Evolutionary conservation across 1,284 basidiomycete species (phyloP), one percentile per base, ranked within the genome.

Genomic region (Heterobasidion parviporum): DNA sequence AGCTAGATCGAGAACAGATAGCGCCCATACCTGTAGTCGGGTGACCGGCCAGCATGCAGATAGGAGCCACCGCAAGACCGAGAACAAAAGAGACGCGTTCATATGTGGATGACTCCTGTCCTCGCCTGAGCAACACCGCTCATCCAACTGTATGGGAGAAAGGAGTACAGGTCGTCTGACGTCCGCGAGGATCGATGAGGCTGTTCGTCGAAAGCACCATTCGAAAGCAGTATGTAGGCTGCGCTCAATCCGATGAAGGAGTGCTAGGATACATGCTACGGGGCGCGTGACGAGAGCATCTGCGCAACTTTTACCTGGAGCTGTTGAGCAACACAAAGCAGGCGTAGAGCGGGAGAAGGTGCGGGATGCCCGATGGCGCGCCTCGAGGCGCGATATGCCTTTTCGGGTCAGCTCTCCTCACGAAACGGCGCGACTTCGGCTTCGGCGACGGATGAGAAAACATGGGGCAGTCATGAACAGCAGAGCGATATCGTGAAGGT

Each of bases 111-210:
- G 35, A 14, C 51, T 35, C 51, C 43, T 12, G 35, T 26, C 26
- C 26, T 26, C 26, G 26, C 26, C 26, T 26, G 26, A 26, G 26
- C 26, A 26, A 26, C 26, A 26, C 26, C 26, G 26, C 6, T 26
- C 26, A 5, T 5, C 3, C 26, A 26, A 4, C 26, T 26, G 26
- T 26, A 26, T 26, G 26, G 36, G n/a, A 34, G 26, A 34, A 53
- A 44, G 26, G 52, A 53, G 9, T 9, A 38, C 36, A 41, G n/a
- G 38, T 46, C 52, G 26, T 18, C 32, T 53, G 43, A 45, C 26
- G 20, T 41, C 52, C 12, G 52, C 43, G 16, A 36, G 47, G 33
- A 53, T 44, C 52, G 52, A 53, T 44, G 52, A 53, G 52, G 52
- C 52, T 53, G 44, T 53, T 35, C 52, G 41, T 36, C 15, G 50